Evolutionary conservation across 1,139 yeast genomes (phyloP).

Genomic region (Eremothecium cymbalariae): DNA sequence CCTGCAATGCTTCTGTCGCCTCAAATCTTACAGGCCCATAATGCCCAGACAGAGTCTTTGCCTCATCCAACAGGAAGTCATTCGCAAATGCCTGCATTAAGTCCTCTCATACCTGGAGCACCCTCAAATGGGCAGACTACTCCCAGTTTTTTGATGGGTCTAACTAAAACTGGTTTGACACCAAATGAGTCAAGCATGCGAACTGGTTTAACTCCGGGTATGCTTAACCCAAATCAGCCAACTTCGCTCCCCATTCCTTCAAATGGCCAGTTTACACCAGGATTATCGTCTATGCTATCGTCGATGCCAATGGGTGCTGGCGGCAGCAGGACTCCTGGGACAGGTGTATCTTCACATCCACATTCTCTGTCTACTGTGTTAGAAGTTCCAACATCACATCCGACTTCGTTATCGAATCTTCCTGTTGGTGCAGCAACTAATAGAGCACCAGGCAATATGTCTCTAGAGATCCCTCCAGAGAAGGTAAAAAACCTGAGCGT

Average conservation of each 20-base stretch:
- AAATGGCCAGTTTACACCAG: constrained; percentile 2
- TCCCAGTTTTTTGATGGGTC: constrained; percentile 23
- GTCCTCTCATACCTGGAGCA: constrained; percentile 13
- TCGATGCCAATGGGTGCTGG: neutral
- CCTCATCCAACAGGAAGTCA: constrained; percentile 1
- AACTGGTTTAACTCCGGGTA: constrained; percentile 55
- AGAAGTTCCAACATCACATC: neutral
- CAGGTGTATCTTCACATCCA: constrained; percentile 2
- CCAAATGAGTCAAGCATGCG: constrained; percentile 63
- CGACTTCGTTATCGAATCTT: neutral
- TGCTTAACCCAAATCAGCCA: constrained; percentile 5
- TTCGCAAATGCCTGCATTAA: constrained; percentile 8
- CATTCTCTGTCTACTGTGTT: constrained; percentile 3
- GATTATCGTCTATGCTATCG: constrained; percentile 3
- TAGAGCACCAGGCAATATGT: neutral
- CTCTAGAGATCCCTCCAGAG: constrained; percentile 5
- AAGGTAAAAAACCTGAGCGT: neutral
- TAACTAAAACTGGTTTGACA: constrained; percentile 52
- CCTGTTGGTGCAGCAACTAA: neutral
- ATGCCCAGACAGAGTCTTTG: neutral
- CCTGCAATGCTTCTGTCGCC: constrained; percentile 44
- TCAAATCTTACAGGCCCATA: constrained; percentile 19
- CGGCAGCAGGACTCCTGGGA: neutral
- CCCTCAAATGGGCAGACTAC: constrained; percentile 7
- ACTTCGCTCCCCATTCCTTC: constrained; percentile 1